phyloP scores from a whole-genome alignment of 192 early-diverging fungal species.

The Umbelopsis vinacea region DNA sequence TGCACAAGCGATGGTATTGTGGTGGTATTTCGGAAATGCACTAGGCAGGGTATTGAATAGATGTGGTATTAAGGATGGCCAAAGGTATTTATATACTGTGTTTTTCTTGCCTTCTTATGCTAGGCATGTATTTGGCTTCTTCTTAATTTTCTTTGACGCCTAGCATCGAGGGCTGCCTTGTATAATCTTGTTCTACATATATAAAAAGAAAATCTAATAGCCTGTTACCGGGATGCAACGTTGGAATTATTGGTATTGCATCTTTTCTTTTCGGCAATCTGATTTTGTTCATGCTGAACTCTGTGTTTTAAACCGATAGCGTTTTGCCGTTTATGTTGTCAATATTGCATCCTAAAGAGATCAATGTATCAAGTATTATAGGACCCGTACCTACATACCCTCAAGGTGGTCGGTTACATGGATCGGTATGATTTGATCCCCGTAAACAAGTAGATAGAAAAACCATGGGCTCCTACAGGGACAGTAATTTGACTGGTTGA shows the following conservation, averaged over 20 bases:
- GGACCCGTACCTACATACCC: too few relatives aligned
- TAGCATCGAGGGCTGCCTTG: too few relatives aligned
- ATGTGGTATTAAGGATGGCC: not conserved
- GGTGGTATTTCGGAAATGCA: conserved; percentile 8
- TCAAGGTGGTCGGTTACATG: too few relatives aligned
- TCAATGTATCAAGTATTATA: too few relatives aligned
- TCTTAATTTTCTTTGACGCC: too few relatives aligned
- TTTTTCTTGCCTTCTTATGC: not conserved
- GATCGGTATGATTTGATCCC: not conserved
- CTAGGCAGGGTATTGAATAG: not conserved
- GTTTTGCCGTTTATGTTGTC: not conserved
- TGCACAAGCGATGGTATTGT: conserved; percentile 10
- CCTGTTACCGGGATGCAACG: not conserved
- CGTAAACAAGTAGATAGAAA: not conserved
- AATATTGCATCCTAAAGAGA: too few relatives aligned
- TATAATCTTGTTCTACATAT: too few relatives aligned
- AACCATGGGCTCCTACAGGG: conserved; percentile 5
- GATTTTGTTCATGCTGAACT: not conserved
- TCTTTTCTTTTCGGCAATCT: not conserved
- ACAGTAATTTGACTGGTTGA: conserved; percentile 18
- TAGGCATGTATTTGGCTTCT: not conserved
- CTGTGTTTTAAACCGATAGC: not conserved
- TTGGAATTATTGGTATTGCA: not conserved
- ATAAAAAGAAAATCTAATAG: too few relatives aligned
- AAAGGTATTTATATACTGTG: not conserved